phyloP scores from a whole-genome alignment of 345 rosid genomes.

The Eutrema japonicum region DNA sequence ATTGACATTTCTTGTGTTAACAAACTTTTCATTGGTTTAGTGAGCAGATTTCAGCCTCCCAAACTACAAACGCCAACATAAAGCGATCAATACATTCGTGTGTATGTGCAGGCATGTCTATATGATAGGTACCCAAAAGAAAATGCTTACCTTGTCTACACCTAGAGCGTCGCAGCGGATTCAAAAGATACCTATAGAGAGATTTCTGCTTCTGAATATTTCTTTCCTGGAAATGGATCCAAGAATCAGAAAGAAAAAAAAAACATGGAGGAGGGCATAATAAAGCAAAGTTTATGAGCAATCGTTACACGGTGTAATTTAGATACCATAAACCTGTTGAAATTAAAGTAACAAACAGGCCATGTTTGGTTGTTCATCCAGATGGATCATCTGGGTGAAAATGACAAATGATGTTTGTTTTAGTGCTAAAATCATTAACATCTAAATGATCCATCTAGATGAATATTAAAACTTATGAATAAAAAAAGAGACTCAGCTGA shows the following conservation, averaged over 20 bases:
- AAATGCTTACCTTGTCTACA: conserved; percentile 53
- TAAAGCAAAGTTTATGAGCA: conserved; percentile 14
- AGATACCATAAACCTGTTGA: conserved; percentile 35
- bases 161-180: conserved; percentile 44
- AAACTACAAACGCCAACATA: conserved; percentile 42
- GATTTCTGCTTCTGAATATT: conserved; percentile 35
- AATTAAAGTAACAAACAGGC: conserved; percentile 11
- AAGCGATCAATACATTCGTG: not conserved
- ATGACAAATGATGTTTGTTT: too few relatives aligned
- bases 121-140: conserved; percentile 23
- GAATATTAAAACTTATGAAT: too few relatives aligned
- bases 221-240: conserved; percentile 53
- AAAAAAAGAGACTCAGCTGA: too few relatives aligned
- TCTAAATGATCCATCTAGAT: too few relatives aligned
- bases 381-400: too few relatives aligned
- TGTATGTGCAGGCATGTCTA: not conserved
- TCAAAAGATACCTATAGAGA: conserved; percentile 48
- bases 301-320: conserved; percentile 42
- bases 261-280: not conserved
- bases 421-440: too few relatives aligned
- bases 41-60: not conserved
- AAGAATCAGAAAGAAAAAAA: not conserved
- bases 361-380: too few relatives aligned
- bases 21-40: conserved; percentile 50
- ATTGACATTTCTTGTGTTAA: conserved; percentile 71